Evolutionary conservation across 2,329 filamentous ascomycete genomes (phyloP), one percentile per base, ranked within the genome.

Genomic region (Neofusicoccum sp.): DNA sequence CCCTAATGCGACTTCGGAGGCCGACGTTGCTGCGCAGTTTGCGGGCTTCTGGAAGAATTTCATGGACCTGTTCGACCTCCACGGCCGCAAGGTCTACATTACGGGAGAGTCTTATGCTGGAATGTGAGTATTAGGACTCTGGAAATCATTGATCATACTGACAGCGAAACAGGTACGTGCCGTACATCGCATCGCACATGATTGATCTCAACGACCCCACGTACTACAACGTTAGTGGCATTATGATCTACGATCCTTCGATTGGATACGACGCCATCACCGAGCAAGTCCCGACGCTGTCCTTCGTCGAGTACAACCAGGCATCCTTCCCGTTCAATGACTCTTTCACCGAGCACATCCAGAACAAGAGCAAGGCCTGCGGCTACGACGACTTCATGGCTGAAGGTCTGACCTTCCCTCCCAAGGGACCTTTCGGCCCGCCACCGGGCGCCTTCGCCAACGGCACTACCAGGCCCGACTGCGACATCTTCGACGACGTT

Each of bases 401-500:
- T 22, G 71, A 80, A 44, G 80, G 81, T 64, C 71, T 79, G 29
- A 67, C 64, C 0, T 79, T 73, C 52, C 77, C 77, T 28, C 70
- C 77, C 1, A 61, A 65, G 14, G 72, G 65, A 31, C 69, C 67
- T 62, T 71, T 69, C 41, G 67, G 60, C 16, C 54, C 45, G 36
- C 64, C 61, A 28, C 39, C 54, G 12, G 60, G 60, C 34, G 31
- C 49, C 1, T 39, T 37, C 31, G 29, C 56, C 3, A 61, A 63
- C n/a, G 56, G 45, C 61, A 50, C 56, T 22, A 34, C 54, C 11
- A 33, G 33, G 41, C 39, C 49, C 22, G 61, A 59, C 28, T 78
- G 73, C 61, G 74, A 74, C 56, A 70, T 91, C 22, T 89, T 83
- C 69, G 74, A 82, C 63, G 78, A 83, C 28, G 83, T 91, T 34